Evolutionary conservation across 371 early-diverging fungal genomes (phyloP).

Genomic region (Mucor saturninus): DNA sequence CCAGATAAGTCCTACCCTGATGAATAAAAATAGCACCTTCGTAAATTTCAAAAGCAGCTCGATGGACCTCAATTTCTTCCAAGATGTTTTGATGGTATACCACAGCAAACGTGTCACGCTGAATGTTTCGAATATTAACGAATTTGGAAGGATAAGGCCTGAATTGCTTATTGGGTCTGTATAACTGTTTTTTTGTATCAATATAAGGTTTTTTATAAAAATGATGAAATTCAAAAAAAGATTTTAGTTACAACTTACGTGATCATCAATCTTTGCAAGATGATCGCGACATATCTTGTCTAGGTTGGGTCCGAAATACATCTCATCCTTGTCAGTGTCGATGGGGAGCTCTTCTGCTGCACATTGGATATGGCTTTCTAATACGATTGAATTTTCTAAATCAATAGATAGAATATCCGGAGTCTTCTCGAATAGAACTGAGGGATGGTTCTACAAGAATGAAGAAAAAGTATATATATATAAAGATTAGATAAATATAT

Average conservation of each 20-base stretch:
- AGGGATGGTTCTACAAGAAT: constrained; percentile 41
- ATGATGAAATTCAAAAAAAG: neutral
- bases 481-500: neutral
- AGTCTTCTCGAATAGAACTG: constrained; percentile 47
- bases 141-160: constrained; percentile 53
- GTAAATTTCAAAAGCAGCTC: constrained; percentile 65
- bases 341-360: constrained; percentile 65
- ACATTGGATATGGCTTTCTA: constrained; percentile 68
- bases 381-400: constrained; percentile 40
- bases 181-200: constrained; percentile 30
- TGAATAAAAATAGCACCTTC: constrained; percentile 68
- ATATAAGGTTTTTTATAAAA: no score
- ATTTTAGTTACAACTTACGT: constrained; percentile 18
- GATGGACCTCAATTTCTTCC: constrained; percentile 60
- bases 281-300: constrained; percentile 34
- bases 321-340: constrained; percentile 32
- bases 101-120: constrained; percentile 53
- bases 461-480: no score
- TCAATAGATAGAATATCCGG: constrained; percentile 44
- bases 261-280: constrained; percentile 30
- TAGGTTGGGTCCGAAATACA: constrained; percentile 43
- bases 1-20: constrained; percentile 60
- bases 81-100: constrained; percentile 43
- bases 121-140: constrained; percentile 51
- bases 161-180: constrained; percentile 49